Percentiles rank a stretch among this genome's conserved stretches.
These are phyloP conservation scores for Cyberlindnera amylophila DNA, from an alignment of 805 yeast species.

Conservation along the genomic window DNA sequence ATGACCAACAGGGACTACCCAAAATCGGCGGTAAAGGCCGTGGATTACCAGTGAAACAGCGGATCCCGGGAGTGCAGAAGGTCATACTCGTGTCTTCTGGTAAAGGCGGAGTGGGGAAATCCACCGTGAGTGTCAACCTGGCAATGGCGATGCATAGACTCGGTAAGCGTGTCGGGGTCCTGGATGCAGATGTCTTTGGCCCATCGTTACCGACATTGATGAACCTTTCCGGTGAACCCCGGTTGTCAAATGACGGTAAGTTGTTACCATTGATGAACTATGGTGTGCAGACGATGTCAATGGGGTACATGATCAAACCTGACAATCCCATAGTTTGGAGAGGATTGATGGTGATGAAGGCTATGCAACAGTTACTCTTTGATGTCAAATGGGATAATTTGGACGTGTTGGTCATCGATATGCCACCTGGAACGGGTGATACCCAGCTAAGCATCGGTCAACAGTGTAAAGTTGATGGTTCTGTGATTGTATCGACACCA, in stretches of 20 bases:
- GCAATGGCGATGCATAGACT: constrained; percentile 55
- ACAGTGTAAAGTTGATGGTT: constrained; percentile 71
- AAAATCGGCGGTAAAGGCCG: constrained; percentile 33
- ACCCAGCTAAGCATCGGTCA: constrained; percentile 82
- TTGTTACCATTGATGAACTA: constrained; percentile 66
- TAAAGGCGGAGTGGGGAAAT: constrained; percentile 86
- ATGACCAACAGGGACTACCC: constrained; percentile 21
- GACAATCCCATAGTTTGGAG: constrained; percentile 79
- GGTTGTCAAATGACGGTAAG: constrained; percentile 47
- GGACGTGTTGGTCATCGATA: constrained; percentile 70
- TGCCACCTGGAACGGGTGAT: constrained; percentile 95
- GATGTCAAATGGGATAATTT: constrained; percentile 73
- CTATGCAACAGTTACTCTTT: constrained; percentile 75
- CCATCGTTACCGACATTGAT: constrained; percentile 77
- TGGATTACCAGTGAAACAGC: constrained; percentile 52
- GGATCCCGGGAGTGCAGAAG: constrained; percentile 57
- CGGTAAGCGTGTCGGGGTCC: constrained; percentile 59
- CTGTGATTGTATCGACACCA: constrained; percentile 79
- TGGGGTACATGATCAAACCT: constrained; percentile 74
- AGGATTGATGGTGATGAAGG: constrained; percentile 84
- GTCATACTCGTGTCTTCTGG: constrained; percentile 70
- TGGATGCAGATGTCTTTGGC: constrained; percentile 83
- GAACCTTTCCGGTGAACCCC: constrained; percentile 67
- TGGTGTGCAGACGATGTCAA: constrained; percentile 82
- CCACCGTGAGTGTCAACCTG: constrained; percentile 64